Evolutionary conservation across 2,329 filamentous ascomycete genomes (phyloP).

Genomic region (Niveomyces coronatus): DNA sequence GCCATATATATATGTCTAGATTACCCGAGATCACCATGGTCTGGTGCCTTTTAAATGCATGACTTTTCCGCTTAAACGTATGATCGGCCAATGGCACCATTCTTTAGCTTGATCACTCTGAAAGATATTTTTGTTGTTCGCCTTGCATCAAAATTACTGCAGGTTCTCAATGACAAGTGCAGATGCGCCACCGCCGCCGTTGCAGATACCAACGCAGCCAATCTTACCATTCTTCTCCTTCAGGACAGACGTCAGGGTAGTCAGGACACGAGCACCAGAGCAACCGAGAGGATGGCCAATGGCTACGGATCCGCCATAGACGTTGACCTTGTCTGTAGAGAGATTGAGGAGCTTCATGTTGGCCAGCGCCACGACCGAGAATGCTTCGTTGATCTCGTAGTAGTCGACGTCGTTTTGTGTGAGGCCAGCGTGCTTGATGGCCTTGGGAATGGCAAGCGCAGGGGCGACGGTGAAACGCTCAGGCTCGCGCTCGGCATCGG

Average conservation of each 20-base stretch:
- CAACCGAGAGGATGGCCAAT: constrained; percentile 91
- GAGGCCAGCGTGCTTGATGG: constrained; percentile 86
- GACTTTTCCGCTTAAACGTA: too few relatives aligned
- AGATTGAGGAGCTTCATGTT: constrained; percentile 89
- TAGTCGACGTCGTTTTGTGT: constrained; percentile 70
- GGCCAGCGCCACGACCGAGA: constrained; percentile 89
- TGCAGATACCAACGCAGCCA: constrained; percentile 92
- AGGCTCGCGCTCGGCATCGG: constrained; percentile 81
- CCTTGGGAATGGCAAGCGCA: constrained; percentile 90
- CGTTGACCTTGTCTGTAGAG: constrained; percentile 77
- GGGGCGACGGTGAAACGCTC: constrained; percentile 95
- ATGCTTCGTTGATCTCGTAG: constrained; percentile 99
- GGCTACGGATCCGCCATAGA: constrained; percentile 90
- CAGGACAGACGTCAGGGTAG: constrained; percentile 80
- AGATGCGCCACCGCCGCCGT: constrained; percentile 91
- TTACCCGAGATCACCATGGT: too few relatives aligned
- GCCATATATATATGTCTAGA: too few relatives aligned
- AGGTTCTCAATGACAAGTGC: constrained; percentile 80
- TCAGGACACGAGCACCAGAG: constrained; percentile 86
- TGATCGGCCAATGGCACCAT: too few relatives aligned
- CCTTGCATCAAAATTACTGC: constrained; percentile 32
- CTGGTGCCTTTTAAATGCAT: too few relatives aligned
- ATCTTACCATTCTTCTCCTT: constrained; percentile 89
- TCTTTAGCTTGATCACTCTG: too few relatives aligned
- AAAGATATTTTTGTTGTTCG: constrained; percentile 4